phyloP scores from a whole-genome alignment of 2,329 filamentous ascomycete species.

The Didymella exigua region DNA sequence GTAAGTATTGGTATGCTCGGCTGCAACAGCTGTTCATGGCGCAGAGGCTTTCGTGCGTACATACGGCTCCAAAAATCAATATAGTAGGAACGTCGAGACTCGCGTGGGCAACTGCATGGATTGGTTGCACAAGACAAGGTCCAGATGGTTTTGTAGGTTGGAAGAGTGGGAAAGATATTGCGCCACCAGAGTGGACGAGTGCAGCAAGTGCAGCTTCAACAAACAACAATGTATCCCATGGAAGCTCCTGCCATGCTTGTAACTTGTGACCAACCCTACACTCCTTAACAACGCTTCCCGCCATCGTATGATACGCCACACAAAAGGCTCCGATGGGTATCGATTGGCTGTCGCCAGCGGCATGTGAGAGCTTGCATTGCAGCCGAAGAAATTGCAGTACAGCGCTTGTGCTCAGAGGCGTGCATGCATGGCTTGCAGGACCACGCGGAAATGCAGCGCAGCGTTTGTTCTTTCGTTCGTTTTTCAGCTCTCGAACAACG shows the following conservation, averaged over 20 bases:
- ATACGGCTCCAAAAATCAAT: slow-evolving; percentile 19
- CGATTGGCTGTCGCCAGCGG: neutral
- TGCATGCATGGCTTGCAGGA: slow-evolving; percentile 5
- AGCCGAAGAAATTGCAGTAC: slow-evolving; percentile 6
- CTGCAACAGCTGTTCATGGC: neutral
- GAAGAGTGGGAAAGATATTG: neutral
- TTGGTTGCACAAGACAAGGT: slow-evolving; percentile 12
- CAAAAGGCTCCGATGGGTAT: neutral
- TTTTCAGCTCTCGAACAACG: neutral
- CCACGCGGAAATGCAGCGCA: slow-evolving; percentile 8
- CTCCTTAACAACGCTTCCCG: neutral
- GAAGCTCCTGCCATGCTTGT: slow-evolving; percentile 1
- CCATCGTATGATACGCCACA: slow-evolving; percentile 1
- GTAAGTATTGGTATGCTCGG: neutral
- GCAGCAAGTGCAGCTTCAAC: slow-evolving; percentile 7
- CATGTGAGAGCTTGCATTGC: slow-evolving; percentile 7
- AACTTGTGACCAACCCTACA: neutral
- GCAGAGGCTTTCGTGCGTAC: neutral
- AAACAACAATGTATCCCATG: slow-evolving; percentile 1
- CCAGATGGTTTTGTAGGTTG: slow-evolving; percentile 12
- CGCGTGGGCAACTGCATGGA: slow-evolving; percentile 8
- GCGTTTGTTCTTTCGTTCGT: neutral
- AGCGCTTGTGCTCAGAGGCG: neutral
- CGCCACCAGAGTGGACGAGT: neutral
- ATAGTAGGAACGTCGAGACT: slow-evolving; percentile 8